Conservation (phyloP, 139 green algal species). For the Tetraselmis chui region DNA sequence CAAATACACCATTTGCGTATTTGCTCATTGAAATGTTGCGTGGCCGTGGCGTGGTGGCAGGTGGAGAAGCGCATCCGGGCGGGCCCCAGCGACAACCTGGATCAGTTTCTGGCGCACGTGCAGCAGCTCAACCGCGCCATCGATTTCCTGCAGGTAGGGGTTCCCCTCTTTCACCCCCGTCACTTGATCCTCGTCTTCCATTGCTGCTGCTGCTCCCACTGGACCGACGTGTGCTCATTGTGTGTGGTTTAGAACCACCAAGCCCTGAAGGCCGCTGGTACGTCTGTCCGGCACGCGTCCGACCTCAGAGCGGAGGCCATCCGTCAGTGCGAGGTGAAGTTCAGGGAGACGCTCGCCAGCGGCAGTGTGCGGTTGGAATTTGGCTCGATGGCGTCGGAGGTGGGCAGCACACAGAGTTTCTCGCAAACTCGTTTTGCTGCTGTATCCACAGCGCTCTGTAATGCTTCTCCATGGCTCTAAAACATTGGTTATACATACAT, state of each 20-base stretch:
- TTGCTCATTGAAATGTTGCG: no score
- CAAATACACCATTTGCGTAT: no score
- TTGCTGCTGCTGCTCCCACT: not conserved
- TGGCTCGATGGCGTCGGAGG: not conserved
- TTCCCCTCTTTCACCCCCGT: not conserved
- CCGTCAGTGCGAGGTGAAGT: not conserved
- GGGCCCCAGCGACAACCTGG: not conserved
- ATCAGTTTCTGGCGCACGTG: not conserved
- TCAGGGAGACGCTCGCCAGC: not conserved
- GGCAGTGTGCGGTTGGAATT: not conserved
- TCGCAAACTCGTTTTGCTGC: no score
- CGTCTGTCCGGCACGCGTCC: not conserved
- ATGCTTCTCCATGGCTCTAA: no score
- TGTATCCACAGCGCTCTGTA: no score
- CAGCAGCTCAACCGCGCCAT: not conserved
- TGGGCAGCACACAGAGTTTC: no score
- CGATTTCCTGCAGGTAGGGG: not conserved
- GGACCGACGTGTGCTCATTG: no score
- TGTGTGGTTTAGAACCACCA: not conserved
- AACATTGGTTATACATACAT: no score
- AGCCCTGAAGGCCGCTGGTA: not conserved
- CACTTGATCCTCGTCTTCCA: not conserved
- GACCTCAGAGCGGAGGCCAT: not conserved
- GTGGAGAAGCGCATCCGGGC: not conserved
- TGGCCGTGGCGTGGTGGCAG: not conserved